Conservation (phyloP, 805 yeast species). For the Metschnikowia kofuensis region DNA sequence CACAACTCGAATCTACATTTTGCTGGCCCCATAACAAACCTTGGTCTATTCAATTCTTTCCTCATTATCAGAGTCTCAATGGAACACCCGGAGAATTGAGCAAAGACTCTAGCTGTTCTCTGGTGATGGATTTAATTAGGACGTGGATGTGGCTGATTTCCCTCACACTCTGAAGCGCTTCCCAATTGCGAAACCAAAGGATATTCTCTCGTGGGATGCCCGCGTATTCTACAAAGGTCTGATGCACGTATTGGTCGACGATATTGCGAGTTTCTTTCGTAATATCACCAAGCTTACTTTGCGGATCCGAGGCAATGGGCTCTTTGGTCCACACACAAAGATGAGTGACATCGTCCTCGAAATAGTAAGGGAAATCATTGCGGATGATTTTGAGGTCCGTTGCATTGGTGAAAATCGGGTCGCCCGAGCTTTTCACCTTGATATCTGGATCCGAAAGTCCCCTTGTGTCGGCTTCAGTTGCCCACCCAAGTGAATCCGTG, state of each 20-base stretch:
- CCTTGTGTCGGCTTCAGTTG: conserved; percentile 24
- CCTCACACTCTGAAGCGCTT: conserved; percentile 63
- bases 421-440: conserved; percentile 28
- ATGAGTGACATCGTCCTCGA: conserved; percentile 51
- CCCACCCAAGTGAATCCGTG: conserved; percentile 51
- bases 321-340: conserved; percentile 67
- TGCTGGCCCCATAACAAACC: too few species aligned
- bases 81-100: conserved; percentile 11
- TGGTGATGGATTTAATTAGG: conserved; percentile 42
- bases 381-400: conserved; percentile 44
- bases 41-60: background rate
- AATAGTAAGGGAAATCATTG: conserved; percentile 69
- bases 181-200: conserved; percentile 73
- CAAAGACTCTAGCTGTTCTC: conserved; percentile 16
- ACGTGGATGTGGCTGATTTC: conserved; percentile 72
- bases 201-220: conserved; percentile 39
- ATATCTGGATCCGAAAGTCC: conserved; percentile 16
- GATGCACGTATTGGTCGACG: conserved; percentile 45
- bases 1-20: too few species aligned
- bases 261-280: conserved; percentile 36
- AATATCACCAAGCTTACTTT: conserved; percentile 51
- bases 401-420: conserved; percentile 39
- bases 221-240: conserved; percentile 48
- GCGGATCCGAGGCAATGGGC: conserved; percentile 49
- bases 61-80: background rate